Conservation (phyloP, 1,139 yeast genomes). For the Hansenula lynferdii region DNA sequence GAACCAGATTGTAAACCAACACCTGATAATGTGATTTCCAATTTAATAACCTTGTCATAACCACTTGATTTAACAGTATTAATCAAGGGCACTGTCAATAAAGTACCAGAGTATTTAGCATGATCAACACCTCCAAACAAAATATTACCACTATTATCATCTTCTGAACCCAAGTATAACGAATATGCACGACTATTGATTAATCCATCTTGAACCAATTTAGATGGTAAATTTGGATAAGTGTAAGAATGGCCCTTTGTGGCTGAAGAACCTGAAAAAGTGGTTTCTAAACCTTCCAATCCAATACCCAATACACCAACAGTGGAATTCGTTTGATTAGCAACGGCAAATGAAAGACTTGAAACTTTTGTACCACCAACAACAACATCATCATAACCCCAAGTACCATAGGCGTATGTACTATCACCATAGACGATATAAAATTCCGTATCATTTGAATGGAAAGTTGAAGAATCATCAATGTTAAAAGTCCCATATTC, state of each 20-base stretch:
- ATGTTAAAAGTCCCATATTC: conserved; percentile 40
- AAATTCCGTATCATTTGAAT: conserved; percentile 39
- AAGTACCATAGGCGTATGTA: conserved; percentile 56
- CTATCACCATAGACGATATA: conserved; percentile 59
- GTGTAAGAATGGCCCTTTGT: conserved; percentile 16
- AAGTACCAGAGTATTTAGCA: conserved; percentile 42
- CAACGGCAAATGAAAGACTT: conserved; percentile 48
- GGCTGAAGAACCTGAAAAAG: conserved; percentile 25
- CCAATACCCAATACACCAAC: conserved; percentile 67
- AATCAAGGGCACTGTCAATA: conserved; percentile 40
- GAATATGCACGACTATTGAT: conserved; percentile 52
- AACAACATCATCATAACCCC: conserved; percentile 54
- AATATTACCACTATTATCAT: conserved; percentile 38
- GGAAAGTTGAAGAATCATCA: conserved; percentile 40
- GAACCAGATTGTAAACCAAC: conserved; percentile 27
- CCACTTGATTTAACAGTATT: conserved; percentile 26
- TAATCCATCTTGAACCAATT: conserved; percentile 45
- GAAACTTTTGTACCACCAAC: conserved; percentile 40
- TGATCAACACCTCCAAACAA: conserved; percentile 59
- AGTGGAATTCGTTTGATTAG: conserved; percentile 46
- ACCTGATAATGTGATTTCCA: conserved; percentile 42
- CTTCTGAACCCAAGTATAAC: conserved; percentile 38
- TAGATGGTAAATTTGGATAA: conserved; percentile 55
- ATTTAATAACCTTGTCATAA: conserved; percentile 28
- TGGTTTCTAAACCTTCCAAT: conserved; percentile 46